Base-by-base conservation (phyloP, 2,329 filamentous ascomycete genomes). In the Apiospora sp. region DNA sequence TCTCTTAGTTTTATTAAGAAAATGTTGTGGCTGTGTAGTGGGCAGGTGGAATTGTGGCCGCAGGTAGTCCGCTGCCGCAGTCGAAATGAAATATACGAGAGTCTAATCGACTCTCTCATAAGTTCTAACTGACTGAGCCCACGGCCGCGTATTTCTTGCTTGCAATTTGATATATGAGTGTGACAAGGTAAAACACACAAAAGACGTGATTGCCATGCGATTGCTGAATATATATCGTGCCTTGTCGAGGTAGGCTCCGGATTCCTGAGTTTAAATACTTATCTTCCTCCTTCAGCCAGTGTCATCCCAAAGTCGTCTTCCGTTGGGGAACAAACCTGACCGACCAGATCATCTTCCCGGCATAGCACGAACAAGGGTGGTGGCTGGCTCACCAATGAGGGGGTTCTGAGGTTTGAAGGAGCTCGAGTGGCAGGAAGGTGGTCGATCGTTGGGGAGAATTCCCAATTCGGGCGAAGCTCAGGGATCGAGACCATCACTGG, bases 1-100 rank as follows among this genome's bases (percentile, higher is more conserved):
- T 79, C 74, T 79, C 74, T 77, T 79, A 78, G 58, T 37, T 71
- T 46, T 74, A 73, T 75, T 71, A 73, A 75, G 77, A 78, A 78
- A 79, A 80, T 44, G 72, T 74, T 72, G 73, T 41, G 19, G 58
- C 19, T 64, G 58, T 64, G 34, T 64, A 6, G 30, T 37, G 58
- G 58, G 34, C 48, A 74, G 71, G 74, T 72, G 73, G 75, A 13
- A 78, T 74, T 72, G 19, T 22, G 22, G 46, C 46, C 7, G 46
- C 8, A n/a, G 46, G 46, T n/a, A 49, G 72, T 77, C 75, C 68
- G 72, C 75, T 74, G 74, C 72, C 74, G 70, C 71, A 75, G 71
- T 73, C 73, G 72, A 73, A 75, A 73, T 41, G 72, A 75, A 71
- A 74, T 72, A 72, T n/a, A 37, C 58, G 22, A 16, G 58, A 24